phyloP scores from a whole-genome alignment of 805 yeast species.

The Candida broadrunensis region DNA sequence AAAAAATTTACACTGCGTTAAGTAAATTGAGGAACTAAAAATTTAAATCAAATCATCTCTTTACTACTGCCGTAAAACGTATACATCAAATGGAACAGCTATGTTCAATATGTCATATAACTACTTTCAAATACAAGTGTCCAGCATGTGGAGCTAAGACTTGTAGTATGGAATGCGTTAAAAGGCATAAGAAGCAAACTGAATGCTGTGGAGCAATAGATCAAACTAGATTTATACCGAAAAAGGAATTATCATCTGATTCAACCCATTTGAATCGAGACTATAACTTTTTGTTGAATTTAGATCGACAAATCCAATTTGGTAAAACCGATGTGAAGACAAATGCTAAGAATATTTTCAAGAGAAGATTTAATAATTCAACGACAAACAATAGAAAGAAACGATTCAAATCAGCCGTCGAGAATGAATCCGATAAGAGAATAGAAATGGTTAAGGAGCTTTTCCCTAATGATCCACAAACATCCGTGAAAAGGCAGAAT shows the following conservation, averaged over 20 bases:
- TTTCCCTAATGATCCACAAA: slow-evolving; percentile 24
- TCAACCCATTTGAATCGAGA: slow-evolving; percentile 68
- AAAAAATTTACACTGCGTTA: not conserved
- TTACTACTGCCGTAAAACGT: too few species aligned
- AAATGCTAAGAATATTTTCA: slow-evolving; percentile 42
- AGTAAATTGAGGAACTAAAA: not conserved
- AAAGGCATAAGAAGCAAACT: slow-evolving; percentile 59
- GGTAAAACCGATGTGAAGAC: slow-evolving; percentile 50
- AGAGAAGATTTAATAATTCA: slow-evolving; percentile 14
- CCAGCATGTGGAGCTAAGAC: slow-evolving; percentile 71
- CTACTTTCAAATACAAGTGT: slow-evolving; percentile 63
- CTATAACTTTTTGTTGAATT: slow-evolving; percentile 64
- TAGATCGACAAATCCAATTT: slow-evolving; percentile 60
- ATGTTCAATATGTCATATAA: slow-evolving; percentile 36
- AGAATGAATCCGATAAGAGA: slow-evolving; percentile 19
- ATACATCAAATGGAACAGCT: slow-evolving; percentile 2
- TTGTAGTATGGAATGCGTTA: slow-evolving; percentile 72
- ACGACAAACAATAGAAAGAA: slow-evolving; percentile 11
- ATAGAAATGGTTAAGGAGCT: slow-evolving; percentile 15
- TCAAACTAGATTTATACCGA: slow-evolving; percentile 54
- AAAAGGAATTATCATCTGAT: slow-evolving; percentile 38
- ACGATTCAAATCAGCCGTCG: slow-evolving; percentile 16
- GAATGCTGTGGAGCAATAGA: slow-evolving; percentile 69
- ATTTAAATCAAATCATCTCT: too few species aligned
- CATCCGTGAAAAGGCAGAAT: slow-evolving; percentile 52